Conservation (phyloP, 2,329 filamentous ascomycete species). For the Geoglossum cookeanum region DNA sequence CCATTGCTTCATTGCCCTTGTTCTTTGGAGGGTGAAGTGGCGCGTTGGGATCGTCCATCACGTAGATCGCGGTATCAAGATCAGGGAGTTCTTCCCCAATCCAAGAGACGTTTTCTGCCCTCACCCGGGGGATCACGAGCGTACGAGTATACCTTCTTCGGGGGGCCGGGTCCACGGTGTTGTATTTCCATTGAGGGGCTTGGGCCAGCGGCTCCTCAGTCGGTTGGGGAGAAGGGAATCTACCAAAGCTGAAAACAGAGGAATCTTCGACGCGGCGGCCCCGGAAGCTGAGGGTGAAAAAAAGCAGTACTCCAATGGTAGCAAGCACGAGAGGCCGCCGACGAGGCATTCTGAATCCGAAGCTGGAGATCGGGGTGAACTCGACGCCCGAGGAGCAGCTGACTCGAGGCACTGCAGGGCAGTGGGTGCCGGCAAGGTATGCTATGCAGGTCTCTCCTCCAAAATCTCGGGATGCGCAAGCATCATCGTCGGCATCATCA, state of each 20-base stretch:
- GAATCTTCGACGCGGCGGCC: not conserved
- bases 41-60: slow-evolving; percentile 31
- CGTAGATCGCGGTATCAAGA: slow-evolving; percentile 29
- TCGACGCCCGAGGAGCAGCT: not conserved
- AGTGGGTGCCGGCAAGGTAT: no score
- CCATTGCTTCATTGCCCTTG: slow-evolving; percentile 43
- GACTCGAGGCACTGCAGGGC: not conserved
- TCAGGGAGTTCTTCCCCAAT: slow-evolving; percentile 32
- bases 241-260: not conserved
- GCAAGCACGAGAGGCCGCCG: not conserved
- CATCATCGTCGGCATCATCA: no score
- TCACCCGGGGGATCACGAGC: slow-evolving; percentile 34
- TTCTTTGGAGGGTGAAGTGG: slow-evolving; percentile 32
- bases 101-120: slow-evolving; percentile 33
- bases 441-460: no score
- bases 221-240: not conserved
- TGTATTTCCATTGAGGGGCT: not conserved
- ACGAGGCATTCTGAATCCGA: not conserved
- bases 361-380: not conserved
- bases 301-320: not conserved
- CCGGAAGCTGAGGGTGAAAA: not conserved
- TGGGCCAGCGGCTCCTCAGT: not conserved
- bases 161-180: slow-evolving; percentile 15
- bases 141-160: slow-evolving; percentile 32
- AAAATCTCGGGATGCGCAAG: no score